Percentiles rank a stretch among this genome's conserved stretches.
Conservation (phyloP, 495 filamentous ascomycete genomes). For the Durotheca rogersii region DNA sequence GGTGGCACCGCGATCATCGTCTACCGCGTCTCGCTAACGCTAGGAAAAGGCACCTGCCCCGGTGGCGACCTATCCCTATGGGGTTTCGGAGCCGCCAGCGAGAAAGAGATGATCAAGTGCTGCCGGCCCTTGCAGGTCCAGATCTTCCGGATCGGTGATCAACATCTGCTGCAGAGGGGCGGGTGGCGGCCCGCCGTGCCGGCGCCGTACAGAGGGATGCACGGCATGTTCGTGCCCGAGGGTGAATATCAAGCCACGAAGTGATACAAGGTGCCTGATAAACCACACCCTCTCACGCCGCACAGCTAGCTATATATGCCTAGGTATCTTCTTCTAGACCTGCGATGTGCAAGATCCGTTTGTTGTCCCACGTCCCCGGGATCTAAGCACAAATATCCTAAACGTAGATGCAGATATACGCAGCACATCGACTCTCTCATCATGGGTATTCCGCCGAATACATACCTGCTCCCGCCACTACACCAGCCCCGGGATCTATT, state of each 20-base stretch:
- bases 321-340: background rate
- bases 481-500: background rate
- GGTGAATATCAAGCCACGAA: constrained; percentile 23
- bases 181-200: constrained; percentile 62
- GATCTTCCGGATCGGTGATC: constrained; percentile 61
- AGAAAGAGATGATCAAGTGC: constrained; percentile 65
- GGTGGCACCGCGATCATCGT: constrained; percentile 39
- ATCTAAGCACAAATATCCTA: constrained; percentile 1
- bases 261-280: no score
- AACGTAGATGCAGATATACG: constrained; percentile 2
- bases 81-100: constrained; percentile 69
- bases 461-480: background rate
- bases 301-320: constrained; percentile 8
- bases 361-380: no score
- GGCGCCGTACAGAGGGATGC: constrained; percentile 63
- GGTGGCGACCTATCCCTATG: constrained; percentile 70
- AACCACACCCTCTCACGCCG: background rate
- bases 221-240: constrained; percentile 56
- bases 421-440: background rate
- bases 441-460: background rate
- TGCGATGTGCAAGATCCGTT: background rate
- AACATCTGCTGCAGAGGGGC: constrained; percentile 45
- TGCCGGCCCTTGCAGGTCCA: constrained; percentile 73
- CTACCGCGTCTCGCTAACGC: constrained; percentile 22
- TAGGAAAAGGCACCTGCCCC: constrained; percentile 47